phyloP scores from a whole-genome alignment of 768 basidiomycete genomes.

The Chiua virens region DNA sequence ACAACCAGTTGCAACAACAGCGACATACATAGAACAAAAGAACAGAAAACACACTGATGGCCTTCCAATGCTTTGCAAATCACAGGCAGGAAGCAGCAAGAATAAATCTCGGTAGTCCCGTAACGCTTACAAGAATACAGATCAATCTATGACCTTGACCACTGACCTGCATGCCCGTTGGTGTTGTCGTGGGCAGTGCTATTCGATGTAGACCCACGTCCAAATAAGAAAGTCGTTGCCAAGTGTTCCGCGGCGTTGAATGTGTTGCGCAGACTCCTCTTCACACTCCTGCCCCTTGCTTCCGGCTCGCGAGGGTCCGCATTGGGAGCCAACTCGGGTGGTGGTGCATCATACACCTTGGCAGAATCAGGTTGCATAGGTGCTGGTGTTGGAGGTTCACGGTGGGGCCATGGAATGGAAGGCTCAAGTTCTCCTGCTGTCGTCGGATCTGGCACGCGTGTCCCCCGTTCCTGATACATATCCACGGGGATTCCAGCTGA shows the following conservation, averaged over 20 bases:
- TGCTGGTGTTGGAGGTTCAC: slow-evolving; percentile 38
- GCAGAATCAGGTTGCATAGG: slow-evolving; percentile 35
- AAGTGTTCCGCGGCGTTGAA: slow-evolving; percentile 71
- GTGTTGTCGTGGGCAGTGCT: slow-evolving; percentile 19
- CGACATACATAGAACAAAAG: slow-evolving; percentile 14
- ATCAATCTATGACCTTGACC: slow-evolving; percentile 23
- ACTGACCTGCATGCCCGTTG: slow-evolving; percentile 24
- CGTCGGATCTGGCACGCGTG: slow-evolving; percentile 9
- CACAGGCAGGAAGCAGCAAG: background rate
- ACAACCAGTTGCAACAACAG: slow-evolving; percentile 28
- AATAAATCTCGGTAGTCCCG: slow-evolving; percentile 6
- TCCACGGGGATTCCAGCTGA: slow-evolving; percentile 31
- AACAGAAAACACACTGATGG: slow-evolving; percentile 6
- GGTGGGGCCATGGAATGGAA: slow-evolving; percentile 45
- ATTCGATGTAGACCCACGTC: slow-evolving; percentile 41
- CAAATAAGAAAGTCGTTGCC: slow-evolving; percentile 63
- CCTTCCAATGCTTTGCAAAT: slow-evolving; percentile 11
- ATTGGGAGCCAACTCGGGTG: slow-evolving; percentile 20
- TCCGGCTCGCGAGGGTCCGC: slow-evolving; percentile 37
- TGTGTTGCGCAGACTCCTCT: slow-evolving; percentile 64
- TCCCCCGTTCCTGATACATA: slow-evolving; percentile 15
- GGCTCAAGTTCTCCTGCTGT: slow-evolving; percentile 18
- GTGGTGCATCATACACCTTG: slow-evolving; percentile 42
- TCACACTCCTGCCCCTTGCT: slow-evolving; percentile 58
- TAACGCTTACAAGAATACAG: slow-evolving; percentile 8